Evolutionary conservation across 768 basidiomycete genomes (phyloP).

Genomic region (Boletus vinaceobasis): DNA sequence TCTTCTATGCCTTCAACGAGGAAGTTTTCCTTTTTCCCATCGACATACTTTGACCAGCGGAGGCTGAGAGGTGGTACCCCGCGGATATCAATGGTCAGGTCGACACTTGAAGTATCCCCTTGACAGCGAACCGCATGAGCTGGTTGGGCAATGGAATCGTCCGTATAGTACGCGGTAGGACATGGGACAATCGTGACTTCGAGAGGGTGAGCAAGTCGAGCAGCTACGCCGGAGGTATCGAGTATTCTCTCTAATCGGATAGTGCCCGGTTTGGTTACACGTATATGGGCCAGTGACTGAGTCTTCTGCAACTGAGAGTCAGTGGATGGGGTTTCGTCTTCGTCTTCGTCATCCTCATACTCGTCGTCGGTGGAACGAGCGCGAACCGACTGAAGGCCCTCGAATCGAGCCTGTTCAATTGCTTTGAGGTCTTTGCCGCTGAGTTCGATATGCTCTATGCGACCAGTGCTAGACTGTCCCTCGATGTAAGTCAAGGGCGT

Average conservation of each 20-base stretch:
- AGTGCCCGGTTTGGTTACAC: constrained; percentile 67
- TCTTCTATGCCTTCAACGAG: constrained; percentile 83
- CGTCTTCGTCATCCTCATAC: constrained; percentile 58
- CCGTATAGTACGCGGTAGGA: constrained; percentile 66
- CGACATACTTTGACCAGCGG: constrained; percentile 69
- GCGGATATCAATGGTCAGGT: constrained; percentile 59
- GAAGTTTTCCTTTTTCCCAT: constrained; percentile 64
- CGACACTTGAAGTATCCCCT: constrained; percentile 56
- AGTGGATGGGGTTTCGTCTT: constrained; percentile 26
- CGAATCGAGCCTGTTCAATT: constrained; percentile 59
- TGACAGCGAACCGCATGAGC: constrained; percentile 59
- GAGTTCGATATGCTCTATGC: constrained; percentile 54
- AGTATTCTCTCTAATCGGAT: constrained; percentile 71
- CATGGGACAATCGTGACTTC: constrained; percentile 79
- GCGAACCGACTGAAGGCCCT: constrained; percentile 46
- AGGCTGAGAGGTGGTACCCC: constrained; percentile 78
- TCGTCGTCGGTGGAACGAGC: constrained; percentile 55
- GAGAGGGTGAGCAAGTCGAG: constrained; percentile 61
- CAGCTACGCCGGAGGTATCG: constrained; percentile 67
- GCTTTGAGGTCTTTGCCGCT: constrained; percentile 61
- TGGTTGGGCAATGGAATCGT: constrained; percentile 33
- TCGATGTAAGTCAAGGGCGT: constrained; percentile 56
- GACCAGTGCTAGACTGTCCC: constrained; percentile 37
- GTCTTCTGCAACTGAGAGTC: constrained; percentile 62
- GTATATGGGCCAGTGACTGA: constrained; percentile 71